phyloP scores from a whole-genome alignment of 805 yeast genomes.

The Priceomyces medius region DNA sequence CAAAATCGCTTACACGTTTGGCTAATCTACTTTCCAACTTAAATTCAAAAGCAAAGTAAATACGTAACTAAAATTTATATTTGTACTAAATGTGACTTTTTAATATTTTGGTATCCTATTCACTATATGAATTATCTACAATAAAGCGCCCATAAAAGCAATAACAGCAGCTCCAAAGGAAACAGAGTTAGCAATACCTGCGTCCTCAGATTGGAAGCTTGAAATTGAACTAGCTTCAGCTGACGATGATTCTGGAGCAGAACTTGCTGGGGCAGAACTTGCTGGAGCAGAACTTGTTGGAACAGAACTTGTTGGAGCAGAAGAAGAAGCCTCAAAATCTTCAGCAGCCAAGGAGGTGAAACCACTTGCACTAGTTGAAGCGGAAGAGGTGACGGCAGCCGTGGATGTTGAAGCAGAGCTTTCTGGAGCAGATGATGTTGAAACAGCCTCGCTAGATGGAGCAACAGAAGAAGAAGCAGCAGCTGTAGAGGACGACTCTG shows the following conservation, averaged over 20 bases:
- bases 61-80: too few species aligned
- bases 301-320: constrained; percentile 18
- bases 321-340: constrained; percentile 18
- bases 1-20: too few species aligned
- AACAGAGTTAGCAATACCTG: constrained; percentile 26
- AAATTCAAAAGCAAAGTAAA: too few species aligned
- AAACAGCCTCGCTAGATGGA: constrained; percentile 14
- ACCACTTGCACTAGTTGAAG: constrained; percentile 9
- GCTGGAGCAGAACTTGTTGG: constrained; percentile 15
- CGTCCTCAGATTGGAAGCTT: constrained; percentile 27
- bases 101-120: constrained; percentile 5
- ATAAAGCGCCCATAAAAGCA: constrained; percentile 40
- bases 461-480: constrained; percentile 17
- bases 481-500: constrained; percentile 12
- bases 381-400: constrained; percentile 17
- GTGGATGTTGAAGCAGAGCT: constrained; percentile 19
- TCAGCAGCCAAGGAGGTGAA: constrained; percentile 19
- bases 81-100: too few species aligned
- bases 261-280: constrained; percentile 7
- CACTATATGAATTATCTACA: constrained; percentile 12
- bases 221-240: constrained; percentile 26
- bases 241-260: constrained; percentile 17
- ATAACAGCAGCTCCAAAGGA: constrained; percentile 37
- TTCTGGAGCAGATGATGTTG: too few species aligned
- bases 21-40: too few species aligned